phyloP scores from a whole-genome alignment of 805 yeast species.

The Metschnikowia gelsemii region DNA sequence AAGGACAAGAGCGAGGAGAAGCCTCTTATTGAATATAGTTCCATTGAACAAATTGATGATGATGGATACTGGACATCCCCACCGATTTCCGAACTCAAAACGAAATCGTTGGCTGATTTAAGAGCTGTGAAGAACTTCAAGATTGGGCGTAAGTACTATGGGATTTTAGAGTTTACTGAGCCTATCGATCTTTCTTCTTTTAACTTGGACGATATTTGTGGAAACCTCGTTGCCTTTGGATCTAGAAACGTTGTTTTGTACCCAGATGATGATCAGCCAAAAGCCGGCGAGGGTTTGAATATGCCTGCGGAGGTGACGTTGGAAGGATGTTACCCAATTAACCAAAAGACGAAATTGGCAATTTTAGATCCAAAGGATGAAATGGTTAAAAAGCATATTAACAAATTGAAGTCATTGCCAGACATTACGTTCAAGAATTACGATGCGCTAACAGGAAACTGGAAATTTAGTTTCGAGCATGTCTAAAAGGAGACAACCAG shows the following conservation, averaged over 20 bases:
- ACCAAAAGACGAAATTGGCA: slow-evolving; percentile 66
- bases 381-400: slow-evolving; percentile 64
- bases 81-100: slow-evolving; percentile 57
- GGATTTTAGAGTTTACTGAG: slow-evolving; percentile 68
- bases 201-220: slow-evolving; percentile 61
- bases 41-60: slow-evolving; percentile 46
- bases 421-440: slow-evolving; percentile 69
- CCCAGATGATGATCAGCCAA: slow-evolving; percentile 57
- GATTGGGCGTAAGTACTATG: slow-evolving; percentile 78
- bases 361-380: slow-evolving; percentile 78
- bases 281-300: slow-evolving; percentile 78
- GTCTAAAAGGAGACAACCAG: slow-evolving; percentile 6
- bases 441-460: slow-evolving; percentile 71
- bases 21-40: slow-evolving; percentile 20
- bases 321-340: slow-evolving; percentile 78
- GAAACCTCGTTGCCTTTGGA: slow-evolving; percentile 60
- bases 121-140: slow-evolving; percentile 61
- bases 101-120: slow-evolving; percentile 60
- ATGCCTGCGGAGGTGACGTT: slow-evolving; percentile 69
- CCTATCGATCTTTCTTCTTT: slow-evolving; percentile 83
- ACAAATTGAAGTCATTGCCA: slow-evolving; percentile 58
- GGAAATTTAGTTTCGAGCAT: slow-evolving; percentile 57
- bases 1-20: slow-evolving; percentile 5
- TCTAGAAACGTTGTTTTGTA: slow-evolving; percentile 64
- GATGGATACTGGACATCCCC: slow-evolving; percentile 91